These are phyloP conservation scores for Fusarium beomiforme DNA, from an alignment of 2,329 filamentous ascomycete species.

Conservation along the genomic window DNA sequence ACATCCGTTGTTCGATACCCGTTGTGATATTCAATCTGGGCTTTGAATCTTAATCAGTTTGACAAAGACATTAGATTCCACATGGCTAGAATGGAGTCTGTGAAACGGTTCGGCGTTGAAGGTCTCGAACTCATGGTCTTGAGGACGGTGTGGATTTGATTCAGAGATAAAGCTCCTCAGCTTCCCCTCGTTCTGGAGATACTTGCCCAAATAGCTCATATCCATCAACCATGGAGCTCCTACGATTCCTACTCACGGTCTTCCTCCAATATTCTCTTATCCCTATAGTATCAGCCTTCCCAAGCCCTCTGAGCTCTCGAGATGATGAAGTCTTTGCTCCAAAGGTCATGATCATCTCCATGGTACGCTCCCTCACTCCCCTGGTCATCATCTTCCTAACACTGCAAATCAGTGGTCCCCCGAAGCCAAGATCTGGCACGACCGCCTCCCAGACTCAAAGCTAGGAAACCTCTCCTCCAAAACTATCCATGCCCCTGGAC, in stretches of 20 bases:
- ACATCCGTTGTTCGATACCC: constrained; percentile 4
- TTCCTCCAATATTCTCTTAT: not conserved
- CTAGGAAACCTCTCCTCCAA: constrained; percentile 65
- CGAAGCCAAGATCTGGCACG: constrained; percentile 71
- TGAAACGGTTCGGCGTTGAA: constrained; percentile 14
- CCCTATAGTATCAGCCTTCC: not conserved
- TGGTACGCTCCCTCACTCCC: constrained; percentile 56
- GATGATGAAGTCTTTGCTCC: constrained; percentile 53
- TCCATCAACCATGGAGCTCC: constrained; percentile 16
- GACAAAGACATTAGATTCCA: constrained; percentile 37
- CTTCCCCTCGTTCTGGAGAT: not conserved
- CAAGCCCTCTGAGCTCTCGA: not conserved
- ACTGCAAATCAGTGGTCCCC: constrained; percentile 63
- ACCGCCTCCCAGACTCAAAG: constrained; percentile 55
- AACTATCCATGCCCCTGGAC: constrained; percentile 68
- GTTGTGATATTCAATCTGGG: not conserved
- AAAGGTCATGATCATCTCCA: constrained; percentile 70
- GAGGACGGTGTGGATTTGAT: too few species aligned
- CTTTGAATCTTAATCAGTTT: constrained; percentile 12
- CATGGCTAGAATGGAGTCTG: constrained; percentile 5
- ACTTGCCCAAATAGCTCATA: not conserved
- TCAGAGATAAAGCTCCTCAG: constrained; percentile 9
- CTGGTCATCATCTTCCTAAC: not conserved
- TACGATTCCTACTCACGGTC: constrained; percentile 5
- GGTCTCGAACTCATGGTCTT: constrained; percentile 9